Base-by-base conservation (phyloP, 257 asterid genomes). In the Nicotiana paniculata region DNA sequence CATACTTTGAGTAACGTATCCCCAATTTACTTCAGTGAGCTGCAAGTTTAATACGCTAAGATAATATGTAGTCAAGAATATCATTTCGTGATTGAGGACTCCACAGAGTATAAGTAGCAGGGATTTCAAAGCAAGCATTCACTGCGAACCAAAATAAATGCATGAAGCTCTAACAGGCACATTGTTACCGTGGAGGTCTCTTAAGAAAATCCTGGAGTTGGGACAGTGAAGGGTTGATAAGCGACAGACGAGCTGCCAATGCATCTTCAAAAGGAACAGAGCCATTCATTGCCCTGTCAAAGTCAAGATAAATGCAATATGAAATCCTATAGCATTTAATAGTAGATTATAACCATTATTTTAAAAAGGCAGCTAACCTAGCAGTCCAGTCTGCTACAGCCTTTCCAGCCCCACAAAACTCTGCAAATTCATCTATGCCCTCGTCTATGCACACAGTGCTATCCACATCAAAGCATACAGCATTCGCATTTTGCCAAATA, bases 371-470 rank as follows among this genome's bases (percentile, higher is more conserved):
- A 80, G 39, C 18, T 33, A 61, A 93, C 98, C 97, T 92, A 26
- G 97, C 92, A 81, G 97, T 96, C 99, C 99, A 96, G 83, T 94
- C 93, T 0, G 98, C 97, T 35, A 96, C 99, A 83, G 97, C 98
- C 87, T 93, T 86, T 82, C 97, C 98, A 70, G 99, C 99, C 68
- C 97, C 99, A 89, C 97, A 96, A 82, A 93, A 96, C 43, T 94
- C 98, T 4, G 98, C 99, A 82, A 94, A 91, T 88, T 96, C 99
- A 89, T 96, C 99, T 70, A 96, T 96, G 83, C 99, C 99, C 91
- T 96, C 99, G 58, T 94, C 98, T 86, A 92, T 28, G 86, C 99
- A 96, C 82, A 96, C 97, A 39, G 98, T 96, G 82, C 99, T 96
- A 87, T 96, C 99, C 86, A 96, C 97, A 77, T 96, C 99, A 83